A percentile compares a stretch with the other conserved stretches of the same genome.
These are phyloP conservation scores for Galerina marginata DNA, from an alignment of 768 basidiomycete species.

Conservation along the genomic window DNA sequence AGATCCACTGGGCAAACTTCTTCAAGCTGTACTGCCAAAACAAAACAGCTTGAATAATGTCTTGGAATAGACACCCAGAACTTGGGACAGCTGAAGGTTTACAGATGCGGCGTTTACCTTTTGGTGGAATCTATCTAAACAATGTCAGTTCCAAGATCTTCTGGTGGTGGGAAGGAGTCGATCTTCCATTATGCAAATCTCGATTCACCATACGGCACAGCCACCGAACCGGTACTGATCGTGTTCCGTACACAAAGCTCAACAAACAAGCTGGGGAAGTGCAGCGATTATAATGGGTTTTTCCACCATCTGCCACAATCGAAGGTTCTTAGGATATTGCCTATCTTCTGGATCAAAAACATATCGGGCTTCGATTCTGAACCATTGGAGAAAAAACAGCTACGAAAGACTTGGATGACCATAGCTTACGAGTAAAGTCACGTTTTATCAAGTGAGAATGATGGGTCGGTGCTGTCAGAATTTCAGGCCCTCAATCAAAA, in stretches of 20 bases:
- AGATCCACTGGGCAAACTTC: constrained; percentile 3
- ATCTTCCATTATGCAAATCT: constrained; percentile 21
- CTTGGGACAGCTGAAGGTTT: constrained; percentile 14
- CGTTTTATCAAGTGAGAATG: too few species aligned
- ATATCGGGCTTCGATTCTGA: neutral
- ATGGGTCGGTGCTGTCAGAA: too few species aligned
- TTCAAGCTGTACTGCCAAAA: constrained; percentile 18
- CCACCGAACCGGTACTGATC: constrained; percentile 22
- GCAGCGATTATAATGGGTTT: constrained; percentile 13
- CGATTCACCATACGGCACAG: constrained; percentile 20
- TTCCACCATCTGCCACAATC: constrained; percentile 11
- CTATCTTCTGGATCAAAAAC: constrained; percentile 3
- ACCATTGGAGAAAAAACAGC: too few species aligned
- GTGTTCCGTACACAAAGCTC: constrained; percentile 26
- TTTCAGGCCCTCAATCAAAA: too few species aligned
- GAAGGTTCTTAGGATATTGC: constrained; percentile 2
- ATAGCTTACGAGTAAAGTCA: too few species aligned
- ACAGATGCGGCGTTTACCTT: constrained; percentile 42
- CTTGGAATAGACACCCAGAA: constrained; percentile 15
- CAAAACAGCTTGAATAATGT: constrained; percentile 31
- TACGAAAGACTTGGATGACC: too few species aligned
- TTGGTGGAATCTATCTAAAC: constrained; percentile 31
- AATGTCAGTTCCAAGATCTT: constrained; percentile 24
- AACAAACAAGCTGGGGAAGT: constrained; percentile 1
- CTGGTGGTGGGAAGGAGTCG: constrained; percentile 18